These are phyloP conservation scores for Trametes coccinea DNA, from an alignment of 768 basidiomycete genomes.

Conservation along the genomic window DNA sequence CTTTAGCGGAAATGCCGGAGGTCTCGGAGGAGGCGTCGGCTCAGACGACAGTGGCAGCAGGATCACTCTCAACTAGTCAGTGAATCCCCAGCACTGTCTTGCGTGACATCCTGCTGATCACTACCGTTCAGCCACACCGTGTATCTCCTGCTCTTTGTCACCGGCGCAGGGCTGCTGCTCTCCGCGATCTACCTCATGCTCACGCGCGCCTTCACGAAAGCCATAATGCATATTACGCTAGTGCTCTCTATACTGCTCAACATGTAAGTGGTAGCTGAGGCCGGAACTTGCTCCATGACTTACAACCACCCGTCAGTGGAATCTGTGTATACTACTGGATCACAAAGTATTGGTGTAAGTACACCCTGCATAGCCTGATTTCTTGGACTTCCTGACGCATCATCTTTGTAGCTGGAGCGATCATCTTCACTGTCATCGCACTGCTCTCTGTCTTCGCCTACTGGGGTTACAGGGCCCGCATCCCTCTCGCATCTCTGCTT, in stretches of 20 bases:
- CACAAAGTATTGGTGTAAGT: conserved; percentile 66
- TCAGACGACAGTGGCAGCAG: conserved; percentile 49
- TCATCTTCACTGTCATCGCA: conserved; percentile 82
- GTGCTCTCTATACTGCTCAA: conserved; percentile 62
- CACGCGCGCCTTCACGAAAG: conserved; percentile 67
- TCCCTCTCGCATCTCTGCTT: conserved; percentile 76
- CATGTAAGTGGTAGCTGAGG: conserved; percentile 45
- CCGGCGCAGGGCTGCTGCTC: conserved; percentile 65
- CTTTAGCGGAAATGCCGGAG: conserved; percentile 58
- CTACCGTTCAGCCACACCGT: conserved; percentile 58
- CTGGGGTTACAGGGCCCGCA: conserved; percentile 68
- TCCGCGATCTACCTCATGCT: conserved; percentile 70
- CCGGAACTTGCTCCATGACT: background rate
- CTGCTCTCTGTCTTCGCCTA: conserved; percentile 74
- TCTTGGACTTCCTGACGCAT: background rate
- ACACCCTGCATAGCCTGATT: background rate
- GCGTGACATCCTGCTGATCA: background rate
- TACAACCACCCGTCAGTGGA: conserved; percentile 44
- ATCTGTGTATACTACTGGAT: conserved; percentile 78
- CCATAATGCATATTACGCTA: conserved; percentile 78
- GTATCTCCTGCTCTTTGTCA: conserved; percentile 74
- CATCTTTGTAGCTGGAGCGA: conserved; percentile 64
- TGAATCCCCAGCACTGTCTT: conserved; percentile 6
- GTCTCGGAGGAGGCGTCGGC: conserved; percentile 73
- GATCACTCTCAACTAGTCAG: conserved; percentile 68